Percentiles rank a stretch among this genome's conserved stretches.
phyloP scores from a whole-genome alignment of 306 rosid species.

The Geum urbanum region DNA sequence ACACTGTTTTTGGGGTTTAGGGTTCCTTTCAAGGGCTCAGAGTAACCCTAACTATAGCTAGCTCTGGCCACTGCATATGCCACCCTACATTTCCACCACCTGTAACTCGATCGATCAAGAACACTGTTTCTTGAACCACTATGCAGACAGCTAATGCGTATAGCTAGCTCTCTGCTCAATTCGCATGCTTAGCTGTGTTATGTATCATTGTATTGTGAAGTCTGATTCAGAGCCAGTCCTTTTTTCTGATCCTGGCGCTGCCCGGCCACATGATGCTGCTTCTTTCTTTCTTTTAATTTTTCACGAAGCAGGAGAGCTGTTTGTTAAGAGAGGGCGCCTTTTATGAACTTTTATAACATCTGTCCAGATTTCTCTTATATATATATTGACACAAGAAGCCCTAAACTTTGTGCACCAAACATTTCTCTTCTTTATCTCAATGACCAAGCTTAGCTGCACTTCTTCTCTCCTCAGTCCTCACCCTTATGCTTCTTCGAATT shows the following conservation, averaged over 20 bases:
- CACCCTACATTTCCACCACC: slow-evolving; percentile 46
- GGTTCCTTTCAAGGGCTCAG: background rate
- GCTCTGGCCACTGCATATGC: slow-evolving; percentile 42
- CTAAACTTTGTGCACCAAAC: background rate
- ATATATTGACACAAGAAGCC: background rate
- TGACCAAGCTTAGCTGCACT: background rate
- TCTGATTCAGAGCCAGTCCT: background rate
- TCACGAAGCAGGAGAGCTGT: background rate
- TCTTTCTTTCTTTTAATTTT: slow-evolving; percentile 16
- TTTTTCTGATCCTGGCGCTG: slow-evolving; percentile 16
- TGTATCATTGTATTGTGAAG: background rate
- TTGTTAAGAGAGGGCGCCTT: background rate
- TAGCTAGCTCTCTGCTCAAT: background rate
- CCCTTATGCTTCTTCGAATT: background rate
- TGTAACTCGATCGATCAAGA: slow-evolving; percentile 38
- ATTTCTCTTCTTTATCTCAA: background rate
- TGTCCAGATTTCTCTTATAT: slow-evolving; percentile 7
- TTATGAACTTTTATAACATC: slow-evolving; percentile 13
- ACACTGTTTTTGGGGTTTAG: background rate
- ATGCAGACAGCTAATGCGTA: background rate
- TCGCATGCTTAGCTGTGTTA: slow-evolving; percentile 38
- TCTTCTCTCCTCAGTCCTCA: background rate
- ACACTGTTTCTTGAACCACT: slow-evolving; percentile 20
- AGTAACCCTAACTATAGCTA: background rate
- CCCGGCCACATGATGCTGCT: slow-evolving; percentile 18